phyloP scores from a whole-genome alignment of 345 rosid genomes.

The Citrus unshiu region DNA sequence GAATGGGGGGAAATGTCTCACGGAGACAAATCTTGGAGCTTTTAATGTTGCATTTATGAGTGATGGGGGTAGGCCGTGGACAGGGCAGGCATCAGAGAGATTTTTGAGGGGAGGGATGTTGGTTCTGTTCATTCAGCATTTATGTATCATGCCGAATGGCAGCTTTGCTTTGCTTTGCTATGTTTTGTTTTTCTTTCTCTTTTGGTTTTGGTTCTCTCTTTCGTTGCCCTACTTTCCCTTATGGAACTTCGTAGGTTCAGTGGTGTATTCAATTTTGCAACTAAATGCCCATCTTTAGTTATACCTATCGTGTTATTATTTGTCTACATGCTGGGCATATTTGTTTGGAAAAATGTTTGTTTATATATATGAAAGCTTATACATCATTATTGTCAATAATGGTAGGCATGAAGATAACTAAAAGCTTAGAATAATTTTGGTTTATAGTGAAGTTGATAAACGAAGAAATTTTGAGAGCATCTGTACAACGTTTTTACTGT shows the following conservation, averaged over 20 bases:
- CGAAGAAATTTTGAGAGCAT: neutral
- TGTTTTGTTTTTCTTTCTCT: neutral
- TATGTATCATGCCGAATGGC: neutral
- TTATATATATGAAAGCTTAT: too few species aligned
- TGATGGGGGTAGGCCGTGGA: neutral
- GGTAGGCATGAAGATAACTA: neutral
- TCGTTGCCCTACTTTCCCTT: neutral
- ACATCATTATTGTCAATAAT: neutral
- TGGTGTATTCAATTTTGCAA: neutral
- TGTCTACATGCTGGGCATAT: neutral
- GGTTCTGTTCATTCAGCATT: slow-evolving; percentile 31
- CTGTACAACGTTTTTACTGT: neutral
- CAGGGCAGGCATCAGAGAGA: slow-evolving; percentile 12
- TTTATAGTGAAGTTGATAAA: neutral
- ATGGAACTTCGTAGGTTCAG: slow-evolving; percentile 13
- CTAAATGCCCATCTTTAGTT: neutral
- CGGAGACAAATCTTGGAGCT: slow-evolving; percentile 32
- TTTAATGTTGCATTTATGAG: slow-evolving; percentile 33
- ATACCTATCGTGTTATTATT: neutral
- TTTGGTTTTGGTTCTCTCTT: neutral
- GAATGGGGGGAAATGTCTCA: slow-evolving; percentile 29
- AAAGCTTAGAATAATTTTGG: neutral
- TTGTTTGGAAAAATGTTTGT: neutral
- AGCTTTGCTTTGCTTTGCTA: neutral
- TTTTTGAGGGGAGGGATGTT: slow-evolving; percentile 30